Conservation (phyloP, 1,139 yeast genomes). For the Candida gigantensis region DNA sequence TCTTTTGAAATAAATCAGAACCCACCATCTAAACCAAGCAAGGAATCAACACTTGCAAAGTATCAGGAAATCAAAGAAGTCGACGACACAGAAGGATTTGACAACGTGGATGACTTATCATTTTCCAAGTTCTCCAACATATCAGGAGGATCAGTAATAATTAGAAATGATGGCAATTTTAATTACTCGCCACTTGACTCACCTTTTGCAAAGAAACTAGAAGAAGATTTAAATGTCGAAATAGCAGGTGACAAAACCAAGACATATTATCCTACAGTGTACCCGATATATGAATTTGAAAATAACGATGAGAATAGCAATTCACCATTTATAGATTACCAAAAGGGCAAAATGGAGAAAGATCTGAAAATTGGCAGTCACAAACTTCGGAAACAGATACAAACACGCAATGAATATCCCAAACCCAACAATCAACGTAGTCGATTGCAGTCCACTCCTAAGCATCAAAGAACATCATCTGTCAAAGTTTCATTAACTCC, state of each 20-base stretch:
- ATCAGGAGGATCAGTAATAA: constrained; percentile 24
- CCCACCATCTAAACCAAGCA: constrained; percentile 4
- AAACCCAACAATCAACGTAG: constrained; percentile 6
- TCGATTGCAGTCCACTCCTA: constrained; percentile 18
- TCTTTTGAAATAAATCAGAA: background rate
- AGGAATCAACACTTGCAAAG: constrained; percentile 16
- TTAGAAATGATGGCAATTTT: background rate
- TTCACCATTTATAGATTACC: constrained; percentile 11
- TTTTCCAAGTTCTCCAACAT: constrained; percentile 40
- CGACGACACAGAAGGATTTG: constrained; percentile 21
- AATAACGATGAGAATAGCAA: constrained; percentile 10
- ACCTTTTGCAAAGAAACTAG: constrained; percentile 30
- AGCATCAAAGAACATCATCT: constrained; percentile 30
- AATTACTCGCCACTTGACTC: constrained; percentile 18
- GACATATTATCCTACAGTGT: constrained; percentile 8
- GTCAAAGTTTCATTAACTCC: constrained; percentile 54
- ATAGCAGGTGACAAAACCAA: constrained; percentile 5
- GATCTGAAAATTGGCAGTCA: constrained; percentile 1
- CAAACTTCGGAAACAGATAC: constrained; percentile 8
- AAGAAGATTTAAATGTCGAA: constrained; percentile 17
- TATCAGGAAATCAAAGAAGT: constrained; percentile 18
- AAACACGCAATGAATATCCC: background rate
- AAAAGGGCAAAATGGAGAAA: background rate
- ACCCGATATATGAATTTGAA: constrained; percentile 10
- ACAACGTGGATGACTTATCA: constrained; percentile 31